A percentile compares a stretch with the other conserved stretches of the same genome.
Conservation (phyloP, 768 basidiomycete species). For the Xanthoconium purpureum region DNA sequence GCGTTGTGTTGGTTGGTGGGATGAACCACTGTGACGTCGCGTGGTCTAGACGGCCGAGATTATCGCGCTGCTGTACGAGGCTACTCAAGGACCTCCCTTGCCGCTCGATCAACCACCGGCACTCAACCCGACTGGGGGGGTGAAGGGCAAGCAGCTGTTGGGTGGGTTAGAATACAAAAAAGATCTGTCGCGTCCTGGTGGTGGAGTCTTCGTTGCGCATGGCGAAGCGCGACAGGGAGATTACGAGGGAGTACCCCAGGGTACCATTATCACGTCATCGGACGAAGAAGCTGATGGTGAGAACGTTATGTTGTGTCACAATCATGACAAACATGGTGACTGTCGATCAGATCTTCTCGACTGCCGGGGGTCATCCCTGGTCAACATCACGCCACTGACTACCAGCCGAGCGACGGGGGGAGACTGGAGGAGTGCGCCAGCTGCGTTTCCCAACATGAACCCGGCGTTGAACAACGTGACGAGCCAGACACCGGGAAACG, state of each 20-base stretch:
- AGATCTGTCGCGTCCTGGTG: conserved; percentile 80
- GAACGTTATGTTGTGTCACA: conserved; percentile 22
- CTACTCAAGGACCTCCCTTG: conserved; percentile 74
- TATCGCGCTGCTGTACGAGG: conserved; percentile 86
- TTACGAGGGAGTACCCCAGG: conserved; percentile 54
- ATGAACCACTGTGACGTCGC: neutral
- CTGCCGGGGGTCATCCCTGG: conserved; percentile 41
- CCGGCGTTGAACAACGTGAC: conserved; percentile 62
- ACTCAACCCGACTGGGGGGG: conserved; percentile 78
- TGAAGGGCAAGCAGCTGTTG: conserved; percentile 53
- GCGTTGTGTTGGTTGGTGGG: conserved; percentile 16
- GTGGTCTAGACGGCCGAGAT: conserved; percentile 78
- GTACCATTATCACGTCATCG: conserved; percentile 50
- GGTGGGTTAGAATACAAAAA: conserved; percentile 67
- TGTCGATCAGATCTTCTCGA: conserved; percentile 12
- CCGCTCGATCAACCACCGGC: conserved; percentile 54
- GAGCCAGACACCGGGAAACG: conserved; percentile 42
- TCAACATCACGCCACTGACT: conserved; percentile 52
- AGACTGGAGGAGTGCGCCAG: conserved; percentile 21
- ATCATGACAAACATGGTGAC: neutral
- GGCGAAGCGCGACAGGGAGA: conserved; percentile 44
- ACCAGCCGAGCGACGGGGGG: conserved; percentile 27
- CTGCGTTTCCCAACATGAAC: conserved; percentile 59
- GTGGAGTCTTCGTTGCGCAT: conserved; percentile 76
- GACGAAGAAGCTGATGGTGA: conserved; percentile 54